These are phyloP conservation scores for Melampsora allii-populina DNA, from an alignment of 1,284 basidiomycete genomes.

Conservation along the genomic window DNA sequence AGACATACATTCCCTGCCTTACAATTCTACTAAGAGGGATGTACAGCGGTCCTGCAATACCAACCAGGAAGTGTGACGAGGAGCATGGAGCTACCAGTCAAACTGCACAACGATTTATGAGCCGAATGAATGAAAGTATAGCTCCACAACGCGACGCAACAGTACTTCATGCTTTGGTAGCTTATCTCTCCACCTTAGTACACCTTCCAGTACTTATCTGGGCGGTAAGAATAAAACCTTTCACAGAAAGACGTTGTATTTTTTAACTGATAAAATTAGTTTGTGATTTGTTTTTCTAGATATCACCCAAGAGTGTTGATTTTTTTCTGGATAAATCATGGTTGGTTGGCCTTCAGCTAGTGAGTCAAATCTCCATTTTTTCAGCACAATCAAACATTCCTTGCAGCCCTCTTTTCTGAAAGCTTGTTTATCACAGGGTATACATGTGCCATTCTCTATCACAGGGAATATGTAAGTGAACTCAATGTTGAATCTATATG, in stretches of 20 bases:
- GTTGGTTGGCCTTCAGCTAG: neutral
- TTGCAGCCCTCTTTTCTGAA: too few species aligned
- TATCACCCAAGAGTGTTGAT: neutral
- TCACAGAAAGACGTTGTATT: neutral
- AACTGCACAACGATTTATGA: too few species aligned
- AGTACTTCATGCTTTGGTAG: neutral
- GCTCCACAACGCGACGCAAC: neutral
- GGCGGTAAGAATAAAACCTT: neutral
- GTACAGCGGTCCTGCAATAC: neutral
- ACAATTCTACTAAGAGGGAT: neutral
- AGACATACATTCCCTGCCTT: constrained; percentile 6
- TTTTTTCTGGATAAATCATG: neutral
- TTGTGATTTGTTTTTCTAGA: neutral
- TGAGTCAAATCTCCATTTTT: too few species aligned
- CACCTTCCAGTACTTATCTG: neutral
- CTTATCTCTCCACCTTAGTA: neutral
- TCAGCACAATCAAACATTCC: too few species aligned
- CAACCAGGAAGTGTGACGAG: neutral
- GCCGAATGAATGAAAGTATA: too few species aligned
- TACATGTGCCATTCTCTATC: neutral
- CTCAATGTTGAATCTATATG: neutral
- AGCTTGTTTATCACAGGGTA: neutral
- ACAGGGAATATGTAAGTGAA: neutral
- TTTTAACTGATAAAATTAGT: neutral
- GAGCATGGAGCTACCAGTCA: too few species aligned